These are phyloP conservation scores for Boletus fagicola DNA, from an alignment of 768 basidiomycete species.

Conservation along the genomic window DNA sequence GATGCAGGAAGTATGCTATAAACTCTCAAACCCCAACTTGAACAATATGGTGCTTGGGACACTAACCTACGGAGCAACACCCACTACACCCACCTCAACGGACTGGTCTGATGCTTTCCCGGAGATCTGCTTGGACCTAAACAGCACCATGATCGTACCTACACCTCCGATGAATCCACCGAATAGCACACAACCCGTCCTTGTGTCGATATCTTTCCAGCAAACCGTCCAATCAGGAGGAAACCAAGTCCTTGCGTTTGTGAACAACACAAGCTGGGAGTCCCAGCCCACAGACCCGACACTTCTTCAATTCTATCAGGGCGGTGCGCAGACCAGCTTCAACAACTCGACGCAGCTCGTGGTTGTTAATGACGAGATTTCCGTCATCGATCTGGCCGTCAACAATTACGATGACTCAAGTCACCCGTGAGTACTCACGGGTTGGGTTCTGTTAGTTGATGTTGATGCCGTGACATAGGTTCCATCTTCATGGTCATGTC, in stretches of 20 bases:
- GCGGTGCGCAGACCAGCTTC: constrained; percentile 27
- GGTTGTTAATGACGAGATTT: constrained; percentile 26
- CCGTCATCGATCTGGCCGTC: constrained; percentile 27
- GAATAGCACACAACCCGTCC: constrained; percentile 23
- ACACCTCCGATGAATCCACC: constrained; percentile 26
- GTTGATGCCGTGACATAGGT: constrained; percentile 18
- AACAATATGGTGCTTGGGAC: constrained; percentile 31
- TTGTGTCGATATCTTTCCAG: constrained; percentile 26
- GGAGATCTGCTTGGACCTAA: constrained; percentile 24
- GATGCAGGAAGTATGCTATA: constrained; percentile 35
- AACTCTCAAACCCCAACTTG: constrained; percentile 29
- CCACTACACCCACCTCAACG: constrained; percentile 23
- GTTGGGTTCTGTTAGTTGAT: background rate
- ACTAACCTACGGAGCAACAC: constrained; percentile 26
- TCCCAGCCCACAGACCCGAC: constrained; percentile 28
- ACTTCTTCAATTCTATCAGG: constrained; percentile 25
- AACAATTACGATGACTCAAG: constrained; percentile 30
- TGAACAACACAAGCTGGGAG: constrained; percentile 31
- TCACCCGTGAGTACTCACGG: constrained; percentile 32
- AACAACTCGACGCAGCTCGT: constrained; percentile 25
- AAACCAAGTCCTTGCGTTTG: constrained; percentile 23
- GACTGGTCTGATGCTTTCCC: constrained; percentile 31
- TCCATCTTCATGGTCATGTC: constrained; percentile 40
- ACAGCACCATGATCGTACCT: constrained; percentile 32
- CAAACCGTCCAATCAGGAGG: constrained; percentile 28